Evolutionary conservation across 345 rosid species (phyloP).

Genomic region (Rhodomyrtus tomentosa): DNA sequence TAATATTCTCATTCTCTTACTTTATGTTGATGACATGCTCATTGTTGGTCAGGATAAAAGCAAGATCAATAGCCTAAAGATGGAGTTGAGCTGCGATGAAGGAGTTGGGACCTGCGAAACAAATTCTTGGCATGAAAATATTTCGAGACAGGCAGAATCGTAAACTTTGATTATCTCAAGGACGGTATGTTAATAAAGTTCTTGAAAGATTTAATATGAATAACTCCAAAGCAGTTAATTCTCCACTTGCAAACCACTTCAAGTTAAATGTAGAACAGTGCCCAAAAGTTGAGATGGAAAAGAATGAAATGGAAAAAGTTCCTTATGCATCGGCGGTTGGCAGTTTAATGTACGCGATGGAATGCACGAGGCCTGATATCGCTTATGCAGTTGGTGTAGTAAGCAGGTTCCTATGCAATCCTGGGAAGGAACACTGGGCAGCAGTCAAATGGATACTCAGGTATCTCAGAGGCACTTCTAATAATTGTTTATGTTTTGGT

Average conservation of each 20-base stretch:
- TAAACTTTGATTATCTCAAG: background rate
- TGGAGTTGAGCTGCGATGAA: background rate
- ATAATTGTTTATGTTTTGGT: background rate
- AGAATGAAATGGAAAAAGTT: background rate
- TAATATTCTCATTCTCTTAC: too few species aligned
- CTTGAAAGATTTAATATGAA: background rate
- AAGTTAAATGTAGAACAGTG: background rate
- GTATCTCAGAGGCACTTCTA: background rate
- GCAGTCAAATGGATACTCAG: too few species aligned
- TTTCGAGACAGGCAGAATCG: background rate
- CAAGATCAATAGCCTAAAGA: background rate
- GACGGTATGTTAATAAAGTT: background rate
- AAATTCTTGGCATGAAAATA: background rate
- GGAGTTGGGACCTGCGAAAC: background rate
- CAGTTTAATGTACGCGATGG: too few species aligned
- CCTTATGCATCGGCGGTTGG: too few species aligned
- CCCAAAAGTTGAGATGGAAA: background rate
- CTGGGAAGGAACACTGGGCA: too few species aligned
- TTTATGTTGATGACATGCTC: too few species aligned
- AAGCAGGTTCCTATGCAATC: background rate
- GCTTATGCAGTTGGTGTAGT: too few species aligned
- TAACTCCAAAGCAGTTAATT: background rate
- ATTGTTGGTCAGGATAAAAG: too few species aligned
- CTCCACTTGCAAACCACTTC: background rate
- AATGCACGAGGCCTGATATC: too few species aligned